Conservation (phyloP, 495 filamentous ascomycete species). For the Tirmania nivea region DNA sequence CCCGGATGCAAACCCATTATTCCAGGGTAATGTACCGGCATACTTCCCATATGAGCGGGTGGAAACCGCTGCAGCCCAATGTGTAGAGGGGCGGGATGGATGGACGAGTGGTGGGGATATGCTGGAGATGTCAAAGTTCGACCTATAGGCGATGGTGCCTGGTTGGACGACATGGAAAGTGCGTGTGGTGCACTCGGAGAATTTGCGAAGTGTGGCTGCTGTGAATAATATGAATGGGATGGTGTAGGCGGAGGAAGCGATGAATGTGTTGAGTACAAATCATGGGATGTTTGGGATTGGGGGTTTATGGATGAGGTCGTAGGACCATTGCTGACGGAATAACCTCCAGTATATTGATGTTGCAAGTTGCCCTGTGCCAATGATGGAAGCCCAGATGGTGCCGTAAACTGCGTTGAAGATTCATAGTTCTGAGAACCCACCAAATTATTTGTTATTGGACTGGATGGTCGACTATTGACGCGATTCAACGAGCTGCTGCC, state of each 20-base stretch:
- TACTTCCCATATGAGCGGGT: constrained; percentile 5
- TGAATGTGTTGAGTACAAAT: constrained; percentile 14
- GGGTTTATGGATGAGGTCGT: constrained; percentile 16
- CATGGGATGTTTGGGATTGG: constrained; percentile 12
- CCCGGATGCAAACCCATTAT: constrained; percentile 13
- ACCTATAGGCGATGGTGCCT: neutral
- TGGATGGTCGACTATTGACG: constrained; percentile 14
- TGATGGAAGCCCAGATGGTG: constrained; percentile 9
- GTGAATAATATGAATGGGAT: constrained; percentile 13
- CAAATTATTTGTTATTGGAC: constrained; percentile 14
- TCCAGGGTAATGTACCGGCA: constrained; percentile 10
- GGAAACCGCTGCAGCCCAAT: constrained; percentile 9
- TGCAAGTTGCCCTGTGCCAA: constrained; percentile 12
- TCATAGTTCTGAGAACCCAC: constrained; percentile 10
- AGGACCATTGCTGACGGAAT: constrained; percentile 5
- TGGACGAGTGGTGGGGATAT: neutral
- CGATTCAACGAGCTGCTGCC: constrained; percentile 6
- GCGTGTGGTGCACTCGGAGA: neutral
- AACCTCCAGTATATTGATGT: constrained; percentile 12
- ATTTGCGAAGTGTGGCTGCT: neutral
- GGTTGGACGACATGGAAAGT: neutral
- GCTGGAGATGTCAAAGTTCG: neutral
- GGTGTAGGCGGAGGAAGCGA: constrained; percentile 15
- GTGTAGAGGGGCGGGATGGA: neutral
- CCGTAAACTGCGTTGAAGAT: constrained; percentile 1